Evolutionary conservation across 192 early-diverging fungal species (phyloP).

Genomic region (Gaertneriomyces sp.): DNA sequence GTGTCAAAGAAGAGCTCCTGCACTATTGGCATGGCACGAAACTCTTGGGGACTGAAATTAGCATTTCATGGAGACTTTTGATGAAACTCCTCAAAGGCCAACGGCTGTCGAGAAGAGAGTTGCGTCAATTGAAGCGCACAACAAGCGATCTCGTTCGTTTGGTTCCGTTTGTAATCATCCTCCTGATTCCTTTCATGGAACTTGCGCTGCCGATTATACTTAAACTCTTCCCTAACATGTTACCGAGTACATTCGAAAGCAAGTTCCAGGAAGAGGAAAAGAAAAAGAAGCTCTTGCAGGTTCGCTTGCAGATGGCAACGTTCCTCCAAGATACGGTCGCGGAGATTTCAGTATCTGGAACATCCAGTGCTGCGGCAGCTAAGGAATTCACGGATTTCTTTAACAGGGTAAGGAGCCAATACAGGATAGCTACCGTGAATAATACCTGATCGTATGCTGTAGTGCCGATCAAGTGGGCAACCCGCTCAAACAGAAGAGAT

Average conservation of each 20-base stretch:
- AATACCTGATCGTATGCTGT: no score
- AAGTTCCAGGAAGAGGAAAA: constrained; percentile 91
- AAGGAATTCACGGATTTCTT: constrained; percentile 75
- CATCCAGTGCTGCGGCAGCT: constrained; percentile 44
- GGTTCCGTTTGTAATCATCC: constrained; percentile 87
- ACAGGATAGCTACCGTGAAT: neutral
- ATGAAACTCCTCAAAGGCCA: constrained; percentile 71
- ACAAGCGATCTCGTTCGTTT: constrained; percentile 80
- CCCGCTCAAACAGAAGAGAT: constrained; percentile 80
- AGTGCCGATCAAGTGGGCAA: constrained; percentile 53
- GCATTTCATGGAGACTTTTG: constrained; percentile 75
- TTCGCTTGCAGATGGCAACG: constrained; percentile 91
- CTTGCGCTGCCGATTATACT: constrained; percentile 86
- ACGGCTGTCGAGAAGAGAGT: constrained; percentile 78
- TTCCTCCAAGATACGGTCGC: constrained; percentile 94
- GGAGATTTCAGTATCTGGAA: constrained; percentile 69
- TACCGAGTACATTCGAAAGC: constrained; percentile 94
- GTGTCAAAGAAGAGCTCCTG: constrained; percentile 81
- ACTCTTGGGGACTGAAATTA: constrained; percentile 82
- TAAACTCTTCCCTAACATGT: constrained; percentile 94
- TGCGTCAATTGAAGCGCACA: constrained; percentile 83
- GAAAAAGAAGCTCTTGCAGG: constrained; percentile 82
- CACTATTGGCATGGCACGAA: constrained; percentile 95
- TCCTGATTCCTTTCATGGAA: constrained; percentile 94
- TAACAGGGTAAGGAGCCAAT: constrained; percentile 51